Base-by-base conservation (phyloP, 2,329 filamentous ascomycete species). In the Hansfordia pulvinata region DNA sequence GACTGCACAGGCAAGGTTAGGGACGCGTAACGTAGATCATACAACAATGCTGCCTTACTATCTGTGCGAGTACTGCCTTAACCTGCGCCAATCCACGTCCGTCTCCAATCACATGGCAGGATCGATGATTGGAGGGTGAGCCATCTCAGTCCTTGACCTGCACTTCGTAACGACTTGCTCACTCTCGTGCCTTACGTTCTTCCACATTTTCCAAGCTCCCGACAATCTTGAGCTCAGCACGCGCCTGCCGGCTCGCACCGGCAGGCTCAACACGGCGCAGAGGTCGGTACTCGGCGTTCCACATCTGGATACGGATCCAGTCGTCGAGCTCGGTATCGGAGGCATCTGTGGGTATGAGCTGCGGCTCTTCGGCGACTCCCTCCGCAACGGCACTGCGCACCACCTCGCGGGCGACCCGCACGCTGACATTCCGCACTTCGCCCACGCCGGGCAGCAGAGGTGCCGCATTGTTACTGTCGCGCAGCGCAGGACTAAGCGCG, bases 301-400 rank as follows among this genome's bases (percentile, higher is more conserved):
- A 86, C 80, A 86, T 86, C 58, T 85, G 80, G 53, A 75, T 75
- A 15, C 62, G 49, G 32, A 86, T 74, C 80, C 80, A 88, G 30
- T 67, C 65, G 29, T 80, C 72, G 18, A 83, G 40, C 3, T 71
- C 64, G 0, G n/a, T n/a, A n/a, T n/a, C 42, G 54, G 2, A 24
- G 23, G n/a, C 16, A 14, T 7, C 16, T 14, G 11, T 14, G 13
- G 21, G 4, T 13, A 4, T 23, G 23, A 92, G 86, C 0, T 53
- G 64, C 31, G 69, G 44, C 37, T 76, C 64, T 30, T 69, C 68
- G 0, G 76, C 72, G 11, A 88, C 50, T 0, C 65, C 75, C 33
- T 90, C 81, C 30, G 73, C 57, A 1, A 81, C 58, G 0, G 84
- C 79, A 6, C 73, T 64, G 39, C 64, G 65, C 34, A 93, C 82